Conservation (phyloP, 2,329 filamentous ascomycete genomes). For the Pyrenochaeta sp. region DNA sequence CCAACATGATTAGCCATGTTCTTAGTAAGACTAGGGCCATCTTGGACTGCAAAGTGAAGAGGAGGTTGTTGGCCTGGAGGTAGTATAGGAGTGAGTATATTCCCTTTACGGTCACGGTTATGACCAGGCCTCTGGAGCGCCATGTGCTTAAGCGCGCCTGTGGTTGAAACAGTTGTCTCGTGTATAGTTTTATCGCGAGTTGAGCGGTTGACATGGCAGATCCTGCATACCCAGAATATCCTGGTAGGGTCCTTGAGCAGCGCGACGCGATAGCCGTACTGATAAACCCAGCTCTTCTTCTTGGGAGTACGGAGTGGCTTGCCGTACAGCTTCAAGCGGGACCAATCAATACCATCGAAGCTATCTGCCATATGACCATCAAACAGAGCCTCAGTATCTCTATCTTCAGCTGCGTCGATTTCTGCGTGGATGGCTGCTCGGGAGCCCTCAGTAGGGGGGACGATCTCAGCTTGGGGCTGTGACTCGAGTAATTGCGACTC, state of each 20-base stretch:
- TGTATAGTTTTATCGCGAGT: background rate
- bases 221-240: background rate
- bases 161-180: background rate
- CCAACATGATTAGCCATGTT: background rate
- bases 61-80: background rate
- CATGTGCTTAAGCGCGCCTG: background rate
- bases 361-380: background rate
- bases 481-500: background rate
- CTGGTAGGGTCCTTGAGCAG: constrained; percentile 25
- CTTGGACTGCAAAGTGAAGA: background rate
- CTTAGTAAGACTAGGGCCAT: background rate
- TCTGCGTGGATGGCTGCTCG: background rate
- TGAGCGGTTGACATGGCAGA: background rate
- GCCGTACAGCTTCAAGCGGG: background rate
- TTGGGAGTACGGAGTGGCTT: background rate
- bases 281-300: background rate
- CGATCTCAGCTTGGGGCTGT: background rate
- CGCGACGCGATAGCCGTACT: constrained; percentile 1
- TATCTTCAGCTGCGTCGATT: background rate
- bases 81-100: background rate
- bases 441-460: background rate
- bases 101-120: background rate
- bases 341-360: constrained; percentile 1
- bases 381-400: background rate
- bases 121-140: background rate